A percentile compares a stretch with the other conserved stretches of the same genome.
phyloP scores from a whole-genome alignment of 2,329 filamentous ascomycete species.

The Didymella segeticola region DNA sequence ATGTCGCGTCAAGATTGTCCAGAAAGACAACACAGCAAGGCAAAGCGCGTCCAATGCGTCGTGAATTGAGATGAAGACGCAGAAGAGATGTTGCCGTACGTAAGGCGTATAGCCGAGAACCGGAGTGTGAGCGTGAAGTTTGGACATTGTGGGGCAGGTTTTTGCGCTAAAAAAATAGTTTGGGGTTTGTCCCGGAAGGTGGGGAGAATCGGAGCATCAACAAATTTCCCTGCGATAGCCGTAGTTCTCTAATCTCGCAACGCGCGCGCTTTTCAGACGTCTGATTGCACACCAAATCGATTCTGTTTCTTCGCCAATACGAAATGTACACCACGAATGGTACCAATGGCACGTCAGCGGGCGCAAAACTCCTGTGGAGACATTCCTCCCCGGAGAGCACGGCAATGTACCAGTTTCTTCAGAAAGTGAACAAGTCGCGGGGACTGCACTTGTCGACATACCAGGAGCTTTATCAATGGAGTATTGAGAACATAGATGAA shows the following conservation, averaged over 20 bases:
- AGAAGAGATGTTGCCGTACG: background rate
- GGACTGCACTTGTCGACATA: conserved; percentile 69
- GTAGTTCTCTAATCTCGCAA: background rate
- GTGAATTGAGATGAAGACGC: background rate
- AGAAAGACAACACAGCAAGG: background rate
- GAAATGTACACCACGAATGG: conserved; percentile 23
- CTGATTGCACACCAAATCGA: background rate
- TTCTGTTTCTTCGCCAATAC: background rate
- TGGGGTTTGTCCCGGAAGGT: background rate
- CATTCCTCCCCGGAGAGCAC: conserved; percentile 72
- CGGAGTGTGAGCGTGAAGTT: background rate
- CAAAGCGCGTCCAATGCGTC: background rate
- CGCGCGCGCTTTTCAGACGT: background rate
- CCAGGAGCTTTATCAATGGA: conserved; percentile 83
- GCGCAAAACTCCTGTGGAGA: conserved; percentile 65
- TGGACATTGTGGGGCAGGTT: background rate
- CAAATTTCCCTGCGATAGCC: conserved; percentile 17
- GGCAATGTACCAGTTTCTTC: conserved; percentile 74
- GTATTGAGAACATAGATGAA: conserved; percentile 72
- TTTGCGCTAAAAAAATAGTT: background rate
- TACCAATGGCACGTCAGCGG: conserved; percentile 32
- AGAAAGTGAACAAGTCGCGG: conserved; percentile 72
- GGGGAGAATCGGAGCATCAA: conserved; percentile 6
- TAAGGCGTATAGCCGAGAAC: background rate
- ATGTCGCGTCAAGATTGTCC: background rate